Percentiles rank a stretch among this genome's conserved stretches.
phyloP scores from a whole-genome alignment of 2,329 filamentous ascomycete genomes.

The Clonostachys rhizophaga region DNA sequence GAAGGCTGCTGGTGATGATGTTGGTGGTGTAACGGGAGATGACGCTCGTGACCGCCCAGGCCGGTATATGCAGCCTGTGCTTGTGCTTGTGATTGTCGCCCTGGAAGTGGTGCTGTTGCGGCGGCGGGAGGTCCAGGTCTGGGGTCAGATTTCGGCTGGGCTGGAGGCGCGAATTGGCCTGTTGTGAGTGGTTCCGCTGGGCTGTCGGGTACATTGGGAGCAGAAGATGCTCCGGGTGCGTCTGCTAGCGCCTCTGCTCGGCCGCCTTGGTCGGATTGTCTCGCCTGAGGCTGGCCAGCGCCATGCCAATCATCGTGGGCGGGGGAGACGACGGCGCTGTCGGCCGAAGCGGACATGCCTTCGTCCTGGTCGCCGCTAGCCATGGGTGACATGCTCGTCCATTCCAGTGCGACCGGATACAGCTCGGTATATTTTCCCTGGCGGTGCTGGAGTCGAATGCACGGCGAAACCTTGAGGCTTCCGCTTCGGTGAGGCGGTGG shows the following conservation, averaged over 20 bases:
- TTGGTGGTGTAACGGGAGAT: no score
- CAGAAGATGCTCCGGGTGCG: no score
- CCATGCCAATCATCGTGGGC: not conserved
- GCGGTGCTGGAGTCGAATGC: no score
- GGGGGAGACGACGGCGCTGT: not conserved
- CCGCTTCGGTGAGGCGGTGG: no score
- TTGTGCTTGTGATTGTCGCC: not conserved
- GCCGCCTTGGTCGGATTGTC: no score
- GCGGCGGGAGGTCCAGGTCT: not conserved
- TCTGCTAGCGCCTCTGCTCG: no score
- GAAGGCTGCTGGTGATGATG: conserved; percentile 2
- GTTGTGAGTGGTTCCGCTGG: no score
- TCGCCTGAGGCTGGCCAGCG: not conserved
- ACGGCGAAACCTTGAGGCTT: no score
- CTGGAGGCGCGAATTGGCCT: no score
- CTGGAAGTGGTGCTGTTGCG: conserved; percentile 1
- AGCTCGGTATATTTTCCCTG: not conserved
- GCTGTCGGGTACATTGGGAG: no score
- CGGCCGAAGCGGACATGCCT: not conserved
- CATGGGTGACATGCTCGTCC: not conserved
- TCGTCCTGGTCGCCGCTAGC: not conserved
- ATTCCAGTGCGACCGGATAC: not conserved
- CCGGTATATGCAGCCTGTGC: not conserved
- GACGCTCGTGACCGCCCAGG: conserved; percentile 6
- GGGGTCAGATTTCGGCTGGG: no score